Evolutionary conservation across 164 flowering plant genomes (phyloP).

Genomic region (Sedum album): DNA sequence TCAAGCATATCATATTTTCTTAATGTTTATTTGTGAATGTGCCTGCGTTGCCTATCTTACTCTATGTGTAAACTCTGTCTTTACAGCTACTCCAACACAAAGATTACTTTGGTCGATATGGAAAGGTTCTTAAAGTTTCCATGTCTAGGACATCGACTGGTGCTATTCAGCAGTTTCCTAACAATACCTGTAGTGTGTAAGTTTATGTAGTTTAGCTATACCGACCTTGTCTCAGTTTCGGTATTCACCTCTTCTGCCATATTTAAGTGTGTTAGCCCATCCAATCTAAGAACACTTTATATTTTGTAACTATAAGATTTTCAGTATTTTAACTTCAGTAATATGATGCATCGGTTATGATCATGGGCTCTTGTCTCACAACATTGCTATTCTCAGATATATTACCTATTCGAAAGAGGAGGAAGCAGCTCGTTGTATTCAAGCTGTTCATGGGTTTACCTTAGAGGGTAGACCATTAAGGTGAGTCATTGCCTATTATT

Average conservation of each 20-base stretch:
- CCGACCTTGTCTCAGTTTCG: neutral
- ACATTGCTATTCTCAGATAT: slow-evolving; percentile 65
- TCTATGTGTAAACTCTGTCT: neutral
- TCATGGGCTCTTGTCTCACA: slow-evolving; percentile 48
- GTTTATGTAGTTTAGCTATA: slow-evolving; percentile 19
- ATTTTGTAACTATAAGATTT: too few relatives aligned
- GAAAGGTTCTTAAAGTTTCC: slow-evolving; percentile 89
- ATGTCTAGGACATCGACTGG: slow-evolving; percentile 78
- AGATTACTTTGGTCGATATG: slow-evolving; percentile 96
- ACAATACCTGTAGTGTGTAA: slow-evolving; percentile 95
- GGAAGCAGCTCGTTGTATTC: slow-evolving; percentile 95
- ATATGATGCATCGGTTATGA: neutral
- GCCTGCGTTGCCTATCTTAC: neutral
- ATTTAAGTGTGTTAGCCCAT: too few relatives aligned
- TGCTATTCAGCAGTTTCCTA: slow-evolving; percentile 73
- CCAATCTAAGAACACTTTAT: too few relatives aligned
- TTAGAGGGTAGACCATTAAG: slow-evolving; percentile 85
- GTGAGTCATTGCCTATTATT: slow-evolving; percentile 23
- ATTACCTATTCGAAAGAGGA: slow-evolving; percentile 93
- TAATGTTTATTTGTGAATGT: neutral
- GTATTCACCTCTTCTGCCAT: neutral
- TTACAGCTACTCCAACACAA: slow-evolving; percentile 76
- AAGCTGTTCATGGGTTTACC: slow-evolving; percentile 77
- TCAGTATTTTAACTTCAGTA: neutral
- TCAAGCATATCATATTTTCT: neutral